phyloP scores from a whole-genome alignment of 2,329 filamentous ascomycete genomes.

The Massarina eburnea region DNA sequence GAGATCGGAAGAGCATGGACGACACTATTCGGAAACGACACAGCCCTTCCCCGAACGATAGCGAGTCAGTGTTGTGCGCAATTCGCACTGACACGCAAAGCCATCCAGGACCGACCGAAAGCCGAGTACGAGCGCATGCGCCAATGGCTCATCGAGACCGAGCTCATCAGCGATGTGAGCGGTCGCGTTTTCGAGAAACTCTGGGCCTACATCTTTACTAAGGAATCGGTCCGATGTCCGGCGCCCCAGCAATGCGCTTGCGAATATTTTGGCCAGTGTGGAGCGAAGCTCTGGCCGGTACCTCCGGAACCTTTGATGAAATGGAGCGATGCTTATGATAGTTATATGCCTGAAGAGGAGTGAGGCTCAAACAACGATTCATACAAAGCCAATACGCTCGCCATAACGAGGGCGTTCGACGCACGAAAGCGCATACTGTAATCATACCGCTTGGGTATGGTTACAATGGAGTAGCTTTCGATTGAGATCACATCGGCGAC shows the following conservation, averaged over 20 bases:
- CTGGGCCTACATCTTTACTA: conserved; percentile 23
- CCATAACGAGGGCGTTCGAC: too few species aligned
- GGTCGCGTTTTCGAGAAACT: conserved; percentile 24
- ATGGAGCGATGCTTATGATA: neutral
- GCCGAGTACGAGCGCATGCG: conserved; percentile 28
- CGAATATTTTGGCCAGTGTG: neutral
- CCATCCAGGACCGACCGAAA: conserved; percentile 23
- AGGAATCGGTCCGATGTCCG: conserved; percentile 15
- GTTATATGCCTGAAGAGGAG: neutral
- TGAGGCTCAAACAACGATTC: too few species aligned
- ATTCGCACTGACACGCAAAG: conserved; percentile 31
- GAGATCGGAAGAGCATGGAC: conserved; percentile 9
- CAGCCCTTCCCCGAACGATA: conserved; percentile 11
- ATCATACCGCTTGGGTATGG: too few species aligned
- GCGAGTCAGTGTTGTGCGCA: conserved; percentile 24
- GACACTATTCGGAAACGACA: conserved; percentile 8
- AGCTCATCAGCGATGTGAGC: conserved; percentile 15
- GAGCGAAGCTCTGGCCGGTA: neutral
- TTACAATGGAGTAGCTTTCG: too few species aligned
- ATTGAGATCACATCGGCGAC: too few species aligned
- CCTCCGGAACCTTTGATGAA: neutral
- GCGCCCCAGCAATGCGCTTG: neutral
- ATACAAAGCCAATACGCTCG: too few species aligned
- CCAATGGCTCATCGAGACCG: conserved; percentile 19
- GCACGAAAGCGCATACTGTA: too few species aligned